These are phyloP conservation scores for Mycena crocata DNA, from an alignment of 768 basidiomycete species.

Conservation along the genomic window DNA sequence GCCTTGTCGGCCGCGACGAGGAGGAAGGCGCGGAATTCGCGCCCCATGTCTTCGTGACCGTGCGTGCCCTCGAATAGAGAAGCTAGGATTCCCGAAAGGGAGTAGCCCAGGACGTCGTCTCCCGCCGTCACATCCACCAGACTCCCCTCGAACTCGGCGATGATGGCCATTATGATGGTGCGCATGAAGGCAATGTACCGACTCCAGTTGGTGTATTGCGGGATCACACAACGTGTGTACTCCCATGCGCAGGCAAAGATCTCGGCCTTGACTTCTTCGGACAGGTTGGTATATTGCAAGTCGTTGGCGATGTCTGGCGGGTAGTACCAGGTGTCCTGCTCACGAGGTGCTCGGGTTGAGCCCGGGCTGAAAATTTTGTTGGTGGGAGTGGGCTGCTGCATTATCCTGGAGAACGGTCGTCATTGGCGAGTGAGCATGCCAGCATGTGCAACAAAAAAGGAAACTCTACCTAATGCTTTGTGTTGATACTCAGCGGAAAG, in stretches of 20 bases:
- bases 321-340: no score
- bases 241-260: not conserved
- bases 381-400: no score
- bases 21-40: not conserved
- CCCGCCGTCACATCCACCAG: not conserved
- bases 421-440: no score
- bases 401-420: no score
- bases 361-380: no score
- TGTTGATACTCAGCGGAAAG: no score
- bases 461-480: no score
- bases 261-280: constrained; percentile 8
- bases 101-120: constrained; percentile 3
- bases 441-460: no score
- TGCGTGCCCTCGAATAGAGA: not conserved
- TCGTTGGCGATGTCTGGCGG: no score
- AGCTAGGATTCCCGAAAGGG: not conserved
- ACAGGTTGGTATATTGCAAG: no score
- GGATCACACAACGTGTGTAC: not conserved
- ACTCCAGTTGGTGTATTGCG: constrained; percentile 1
- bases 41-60: not conserved
- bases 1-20: not conserved
- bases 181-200: constrained; percentile 7
- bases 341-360: no score
- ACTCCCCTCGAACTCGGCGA: not conserved
- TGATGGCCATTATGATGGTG: not conserved